A percentile compares a stretch with the other conserved stretches of the same genome.
Evolutionary conservation across 2,329 filamentous ascomycete species (phyloP).

Genomic region (Fusarium subglutinans): DNA sequence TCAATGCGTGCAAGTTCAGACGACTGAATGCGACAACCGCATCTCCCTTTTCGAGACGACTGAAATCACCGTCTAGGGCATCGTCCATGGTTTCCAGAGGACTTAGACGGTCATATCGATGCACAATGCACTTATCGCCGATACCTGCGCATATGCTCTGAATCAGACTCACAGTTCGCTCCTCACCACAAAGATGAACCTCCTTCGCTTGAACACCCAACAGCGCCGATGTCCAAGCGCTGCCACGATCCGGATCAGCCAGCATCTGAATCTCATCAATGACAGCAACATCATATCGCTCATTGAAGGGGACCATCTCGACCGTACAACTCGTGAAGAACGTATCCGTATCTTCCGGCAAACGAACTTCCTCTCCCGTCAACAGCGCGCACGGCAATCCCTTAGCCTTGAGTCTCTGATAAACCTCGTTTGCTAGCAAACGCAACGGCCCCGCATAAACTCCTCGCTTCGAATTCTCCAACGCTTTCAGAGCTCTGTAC

Average conservation of each 20-base stretch:
- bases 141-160: slow-evolving; percentile 78
- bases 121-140: slow-evolving; percentile 84
- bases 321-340: slow-evolving; percentile 88
- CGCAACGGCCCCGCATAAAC: slow-evolving; percentile 92
- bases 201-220: slow-evolving; percentile 88
- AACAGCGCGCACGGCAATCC: slow-evolving; percentile 81
- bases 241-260: slow-evolving; percentile 79
- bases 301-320: slow-evolving; percentile 76
- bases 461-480: slow-evolving; percentile 79
- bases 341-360: slow-evolving; percentile 66
- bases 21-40: slow-evolving; percentile 90
- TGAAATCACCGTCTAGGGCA: slow-evolving; percentile 72
- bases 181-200: slow-evolving; percentile 92
- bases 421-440: slow-evolving; percentile 93
- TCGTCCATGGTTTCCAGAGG: slow-evolving; percentile 72
- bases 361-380: slow-evolving; percentile 88
- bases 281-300: slow-evolving; percentile 83
- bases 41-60: slow-evolving; percentile 83
- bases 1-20: slow-evolving; percentile 81
- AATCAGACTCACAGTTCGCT: slow-evolving; percentile 81
- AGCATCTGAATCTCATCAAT: slow-evolving; percentile 99
- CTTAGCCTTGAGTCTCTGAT: slow-evolving; percentile 81
- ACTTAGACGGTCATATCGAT: slow-evolving; percentile 85
- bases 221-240: slow-evolving; percentile 93
- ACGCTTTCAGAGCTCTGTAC: slow-evolving; percentile 86